Percentiles rank a stretch among this genome's conserved stretches.
Conservation (phyloP, 371 early-diverging fungal species). For the Rhizopus delemar region DNA sequence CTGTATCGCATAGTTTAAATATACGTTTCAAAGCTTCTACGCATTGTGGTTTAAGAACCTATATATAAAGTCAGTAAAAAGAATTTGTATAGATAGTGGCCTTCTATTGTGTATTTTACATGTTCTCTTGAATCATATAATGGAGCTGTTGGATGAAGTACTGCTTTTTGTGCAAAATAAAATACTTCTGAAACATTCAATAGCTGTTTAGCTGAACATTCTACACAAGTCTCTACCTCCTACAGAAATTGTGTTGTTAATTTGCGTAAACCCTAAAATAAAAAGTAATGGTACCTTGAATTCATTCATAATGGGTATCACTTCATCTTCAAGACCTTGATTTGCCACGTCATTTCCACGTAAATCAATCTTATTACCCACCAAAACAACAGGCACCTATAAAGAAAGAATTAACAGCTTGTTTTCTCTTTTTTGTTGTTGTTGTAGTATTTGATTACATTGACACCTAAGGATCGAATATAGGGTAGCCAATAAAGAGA, state of each 20-base stretch:
- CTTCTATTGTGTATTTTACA: slow-evolving; percentile 36
- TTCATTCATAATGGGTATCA: slow-evolving; percentile 96
- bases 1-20: slow-evolving; percentile 90
- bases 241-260: slow-evolving; percentile 20
- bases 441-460: slow-evolving; percentile 54
- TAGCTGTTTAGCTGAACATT: slow-evolving; percentile 93
- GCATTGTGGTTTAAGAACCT: slow-evolving; percentile 84
- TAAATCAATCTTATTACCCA: slow-evolving; percentile 96
- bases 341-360: slow-evolving; percentile 80
- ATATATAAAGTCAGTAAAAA: slow-evolving; percentile 1
- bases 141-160: slow-evolving; percentile 94
- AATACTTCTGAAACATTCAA: slow-evolving; percentile 97
- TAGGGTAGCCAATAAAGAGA: slow-evolving; percentile 91
- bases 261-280: no score
- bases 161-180: slow-evolving; percentile 98
- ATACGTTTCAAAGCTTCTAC: slow-evolving; percentile 89
- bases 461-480: slow-evolving; percentile 86
- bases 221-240: slow-evolving; percentile 98
- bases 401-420: neutral
- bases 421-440: neutral
- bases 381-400: slow-evolving; percentile 91
- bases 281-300: slow-evolving; percentile 67
- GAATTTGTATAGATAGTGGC: neutral
- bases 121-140: slow-evolving; percentile 93
- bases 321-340: slow-evolving; percentile 85